Evolutionary conservation across 2,329 filamentous ascomycete species (phyloP).

Genomic region (Alternaria hordeiaustralica): DNA sequence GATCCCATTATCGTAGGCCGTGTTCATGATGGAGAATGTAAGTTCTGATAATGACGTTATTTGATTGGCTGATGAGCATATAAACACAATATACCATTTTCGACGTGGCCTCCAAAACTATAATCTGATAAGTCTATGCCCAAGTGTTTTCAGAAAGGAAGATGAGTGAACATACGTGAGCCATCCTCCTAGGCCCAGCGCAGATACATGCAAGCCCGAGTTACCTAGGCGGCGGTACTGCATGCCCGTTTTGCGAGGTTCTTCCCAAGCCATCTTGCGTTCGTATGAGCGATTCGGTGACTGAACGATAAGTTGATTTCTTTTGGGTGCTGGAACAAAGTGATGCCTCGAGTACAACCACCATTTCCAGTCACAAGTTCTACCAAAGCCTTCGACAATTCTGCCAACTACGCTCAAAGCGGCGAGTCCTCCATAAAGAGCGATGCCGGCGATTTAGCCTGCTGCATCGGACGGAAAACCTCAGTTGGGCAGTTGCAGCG

Average conservation of each 20-base stretch:
- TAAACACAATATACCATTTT: conserved; percentile 58
- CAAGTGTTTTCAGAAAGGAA: background rate
- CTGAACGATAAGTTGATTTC: background rate
- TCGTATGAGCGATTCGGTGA: background rate
- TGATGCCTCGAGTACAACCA: background rate
- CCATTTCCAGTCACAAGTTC: background rate
- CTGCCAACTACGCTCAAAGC: background rate
- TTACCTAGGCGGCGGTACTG: conserved; percentile 74
- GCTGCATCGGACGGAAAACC: background rate
- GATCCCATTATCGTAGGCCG: conserved; percentile 63
- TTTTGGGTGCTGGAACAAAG: background rate
- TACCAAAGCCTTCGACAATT: background rate
- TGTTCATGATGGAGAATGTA: conserved; percentile 62
- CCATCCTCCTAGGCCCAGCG: conserved; percentile 68
- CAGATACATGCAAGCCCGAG: conserved; percentile 76
- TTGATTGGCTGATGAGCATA: background rate
- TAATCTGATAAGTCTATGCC: background rate
- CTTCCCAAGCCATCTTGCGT: conserved; percentile 37
- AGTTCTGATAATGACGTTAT: conserved; percentile 49
- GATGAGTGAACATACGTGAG: conserved; percentile 65
- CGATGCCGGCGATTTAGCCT: background rate
- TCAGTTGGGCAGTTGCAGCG: background rate
- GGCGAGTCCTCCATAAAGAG: background rate
- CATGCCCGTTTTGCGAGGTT: conserved; percentile 43
- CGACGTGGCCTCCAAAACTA: conserved; percentile 68